Base-by-base conservation (phyloP, 164 flowering plant genomes). In the Taxillus chinensis region DNA sequence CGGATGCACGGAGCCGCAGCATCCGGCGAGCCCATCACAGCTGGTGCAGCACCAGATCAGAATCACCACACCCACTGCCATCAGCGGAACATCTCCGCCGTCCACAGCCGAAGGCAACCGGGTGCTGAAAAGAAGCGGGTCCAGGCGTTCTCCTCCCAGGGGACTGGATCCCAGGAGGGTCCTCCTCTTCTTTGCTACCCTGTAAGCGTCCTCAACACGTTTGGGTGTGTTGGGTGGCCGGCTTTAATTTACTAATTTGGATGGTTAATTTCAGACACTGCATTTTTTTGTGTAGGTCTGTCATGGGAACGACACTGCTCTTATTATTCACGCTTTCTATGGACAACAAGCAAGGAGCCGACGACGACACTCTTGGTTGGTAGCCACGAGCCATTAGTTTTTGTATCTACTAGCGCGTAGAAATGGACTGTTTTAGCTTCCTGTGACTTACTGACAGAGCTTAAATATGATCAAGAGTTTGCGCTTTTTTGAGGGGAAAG, bases 241-340 rank as follows among this genome's bases (percentile, higher is more conserved):
- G 27, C 27, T 27, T 27, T 27, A 27, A 27, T 27, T 27, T 27
- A 27, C 27, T 27, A 27, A 27, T 27, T 27, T 27, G 1, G 27
- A 27, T 27, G 27, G 27, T 27, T 27, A 27, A 27, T 27, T 27
- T 27, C 27, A 27, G 27, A 27, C 27, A 27, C 27, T 27, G 27
- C 43, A 9, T 61, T 60, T 37, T 54, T 8, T n/a, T n/a, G n/a
- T 4, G 62, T 85, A 87, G 95, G 75, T 85, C 95, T 27, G 82
- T 90, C 78, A 66, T 90, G 79, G 96, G 96, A 55, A 83, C 96
- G 8, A 74, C 86, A n/a, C 64, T 89, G 60, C 74, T 89, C 50
- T 85, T 90, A 68, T 85, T 77, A 71, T 83, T 90, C 69, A 86
- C 93, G 0, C 83, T 90, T 48, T 72, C 90, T 2, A 67, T 81